Evolutionary conservation across 495 filamentous ascomycete species (phyloP).

Genomic region (Entonaema liquescens): DNA sequence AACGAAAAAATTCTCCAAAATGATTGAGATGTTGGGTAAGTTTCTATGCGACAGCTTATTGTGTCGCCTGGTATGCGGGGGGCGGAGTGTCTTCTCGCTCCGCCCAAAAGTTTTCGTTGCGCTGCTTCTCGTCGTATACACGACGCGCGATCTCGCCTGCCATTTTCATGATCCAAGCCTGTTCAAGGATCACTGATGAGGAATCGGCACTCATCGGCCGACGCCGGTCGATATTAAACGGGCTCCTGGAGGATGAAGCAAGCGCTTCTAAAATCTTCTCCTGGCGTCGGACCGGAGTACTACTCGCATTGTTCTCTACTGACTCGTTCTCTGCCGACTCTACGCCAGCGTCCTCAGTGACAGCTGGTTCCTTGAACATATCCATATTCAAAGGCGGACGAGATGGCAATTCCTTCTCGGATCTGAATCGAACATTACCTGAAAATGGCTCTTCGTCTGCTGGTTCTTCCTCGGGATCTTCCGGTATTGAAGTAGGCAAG

Average conservation of each 20-base stretch:
- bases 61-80: constrained; percentile 66
- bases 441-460: constrained; percentile 51
- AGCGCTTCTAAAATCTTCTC: constrained; percentile 49
- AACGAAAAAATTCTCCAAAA: constrained; percentile 32
- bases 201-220: constrained; percentile 50
- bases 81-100: constrained; percentile 66
- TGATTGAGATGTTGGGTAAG: constrained; percentile 1
- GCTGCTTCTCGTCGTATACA: constrained; percentile 72
- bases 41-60: constrained; percentile 33
- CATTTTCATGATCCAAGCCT: constrained; percentile 90
- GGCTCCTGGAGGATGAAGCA: constrained; percentile 45
- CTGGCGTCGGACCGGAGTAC: constrained; percentile 20
- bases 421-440: constrained; percentile 54
- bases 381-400: constrained; percentile 46
- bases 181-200: constrained; percentile 73
- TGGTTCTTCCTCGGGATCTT: constrained; percentile 66
- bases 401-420: constrained; percentile 38
- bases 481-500: constrained; percentile 53
- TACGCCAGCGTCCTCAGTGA: constrained; percentile 15
- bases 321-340: constrained; percentile 25
- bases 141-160: constrained; percentile 88
- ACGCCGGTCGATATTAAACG: constrained; percentile 44
- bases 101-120: constrained; percentile 56
- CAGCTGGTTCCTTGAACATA: constrained; percentile 33
- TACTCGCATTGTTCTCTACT: constrained; percentile 32